A percentile compares a stretch with the other conserved stretches of the same genome.
Evolutionary conservation across 805 yeast species (phyloP).

Genomic region (Kuraishia cidri): DNA sequence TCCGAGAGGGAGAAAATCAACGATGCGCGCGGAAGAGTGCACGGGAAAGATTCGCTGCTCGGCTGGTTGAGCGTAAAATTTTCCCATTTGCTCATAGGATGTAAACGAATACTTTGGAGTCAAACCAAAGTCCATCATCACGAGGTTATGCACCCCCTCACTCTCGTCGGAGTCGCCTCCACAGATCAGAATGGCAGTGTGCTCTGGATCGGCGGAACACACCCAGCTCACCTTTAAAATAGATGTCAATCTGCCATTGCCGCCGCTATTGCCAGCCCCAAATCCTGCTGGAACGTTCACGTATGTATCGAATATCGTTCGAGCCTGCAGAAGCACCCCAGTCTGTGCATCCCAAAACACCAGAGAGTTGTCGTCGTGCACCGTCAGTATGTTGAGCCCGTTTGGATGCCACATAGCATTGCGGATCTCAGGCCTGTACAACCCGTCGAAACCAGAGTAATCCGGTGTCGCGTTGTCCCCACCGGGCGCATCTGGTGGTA

Average conservation of each 20-base stretch:
- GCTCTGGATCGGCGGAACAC: slow-evolving; percentile 72
- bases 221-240: slow-evolving; percentile 65
- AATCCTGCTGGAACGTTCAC: slow-evolving; percentile 40
- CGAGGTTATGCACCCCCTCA: slow-evolving; percentile 34
- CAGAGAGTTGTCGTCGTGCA: slow-evolving; percentile 74
- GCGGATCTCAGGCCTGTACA: slow-evolving; percentile 16
- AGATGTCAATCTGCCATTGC: slow-evolving; percentile 20
- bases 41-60: slow-evolving; percentile 50
- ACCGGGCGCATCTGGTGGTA: slow-evolving; percentile 66
- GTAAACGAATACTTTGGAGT: slow-evolving; percentile 77
- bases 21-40: slow-evolving; percentile 32
- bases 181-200: slow-evolving; percentile 60
- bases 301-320: slow-evolving; percentile 58
- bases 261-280: slow-evolving; percentile 9
- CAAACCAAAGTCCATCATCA: slow-evolving; percentile 65
- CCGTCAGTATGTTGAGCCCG: slow-evolving; percentile 74
- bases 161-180: slow-evolving; percentile 51
- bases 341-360: slow-evolving; percentile 90
- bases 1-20: slow-evolving; percentile 45
- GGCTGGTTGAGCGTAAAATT: slow-evolving; percentile 56
- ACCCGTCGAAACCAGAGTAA: slow-evolving; percentile 9
- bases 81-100: slow-evolving; percentile 76
- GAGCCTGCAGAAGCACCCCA: slow-evolving; percentile 67
- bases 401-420: slow-evolving; percentile 86
- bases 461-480: slow-evolving; percentile 32